Conservation (phyloP, 1,284 basidiomycete species). For the Peniophora sp. region DNA sequence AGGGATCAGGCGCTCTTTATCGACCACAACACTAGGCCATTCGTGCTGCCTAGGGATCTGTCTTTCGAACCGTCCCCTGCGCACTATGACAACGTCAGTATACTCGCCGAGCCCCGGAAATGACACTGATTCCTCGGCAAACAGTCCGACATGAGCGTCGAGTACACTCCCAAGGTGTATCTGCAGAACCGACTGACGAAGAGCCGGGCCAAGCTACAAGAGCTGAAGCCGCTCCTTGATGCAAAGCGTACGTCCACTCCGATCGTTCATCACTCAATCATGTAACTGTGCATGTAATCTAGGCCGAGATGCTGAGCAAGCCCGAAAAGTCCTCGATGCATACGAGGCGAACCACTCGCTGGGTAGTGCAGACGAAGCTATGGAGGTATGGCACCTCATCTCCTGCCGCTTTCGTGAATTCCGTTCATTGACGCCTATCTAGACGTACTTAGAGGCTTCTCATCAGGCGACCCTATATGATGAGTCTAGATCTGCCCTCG, state of each 20-base stretch:
- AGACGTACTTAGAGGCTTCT: constrained; percentile 60
- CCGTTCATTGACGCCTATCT: not conserved
- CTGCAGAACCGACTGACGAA: constrained; percentile 70
- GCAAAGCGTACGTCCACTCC: constrained; percentile 47
- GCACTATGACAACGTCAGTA: constrained; percentile 65
- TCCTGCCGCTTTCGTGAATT: not conserved
- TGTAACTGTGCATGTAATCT: constrained; percentile 5
- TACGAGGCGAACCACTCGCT: constrained; percentile 46
- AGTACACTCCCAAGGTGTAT: constrained; percentile 62
- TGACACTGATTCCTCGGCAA: constrained; percentile 4
- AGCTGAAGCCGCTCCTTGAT: constrained; percentile 47
- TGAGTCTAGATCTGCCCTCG: constrained; percentile 49
- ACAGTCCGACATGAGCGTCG: constrained; percentile 60
- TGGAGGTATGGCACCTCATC: constrained; percentile 42
- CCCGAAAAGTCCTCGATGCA: constrained; percentile 39
- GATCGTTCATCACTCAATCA: not conserved
- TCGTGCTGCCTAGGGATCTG: constrained; percentile 58
- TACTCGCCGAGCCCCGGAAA: not conserved
- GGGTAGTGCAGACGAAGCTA: constrained; percentile 55
- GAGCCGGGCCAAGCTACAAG: constrained; percentile 49
- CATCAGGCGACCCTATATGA: constrained; percentile 53
- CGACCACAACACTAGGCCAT: constrained; percentile 60
- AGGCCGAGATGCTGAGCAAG: constrained; percentile 54
- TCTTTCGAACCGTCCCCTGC: constrained; percentile 66
- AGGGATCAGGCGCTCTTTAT: constrained; percentile 68